These are phyloP conservation scores for Chaetomidium leptoderma DNA, from an alignment of 495 filamentous ascomycete species.

Conservation along the genomic window DNA sequence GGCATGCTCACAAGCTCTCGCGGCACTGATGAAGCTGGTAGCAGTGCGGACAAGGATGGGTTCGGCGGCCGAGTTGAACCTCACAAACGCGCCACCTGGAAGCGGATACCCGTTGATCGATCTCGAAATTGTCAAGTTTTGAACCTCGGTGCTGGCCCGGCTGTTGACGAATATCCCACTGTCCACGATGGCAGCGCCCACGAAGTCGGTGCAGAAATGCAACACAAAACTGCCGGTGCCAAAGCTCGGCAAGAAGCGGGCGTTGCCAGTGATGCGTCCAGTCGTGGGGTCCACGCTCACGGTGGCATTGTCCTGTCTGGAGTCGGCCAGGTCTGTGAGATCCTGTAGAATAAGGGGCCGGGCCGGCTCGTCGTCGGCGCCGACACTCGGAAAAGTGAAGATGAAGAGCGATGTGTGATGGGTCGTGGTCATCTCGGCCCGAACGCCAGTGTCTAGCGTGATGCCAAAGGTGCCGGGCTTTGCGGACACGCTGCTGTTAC, in stretches of 20 bases:
- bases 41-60: conserved; percentile 60
- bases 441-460: conserved; percentile 53
- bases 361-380: conserved; percentile 34
- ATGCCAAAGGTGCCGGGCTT: conserved; percentile 65
- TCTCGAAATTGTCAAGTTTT: conserved; percentile 54
- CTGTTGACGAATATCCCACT: conserved; percentile 62
- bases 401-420: conserved; percentile 63
- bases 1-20: conserved; percentile 62
- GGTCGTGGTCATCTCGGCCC: conserved; percentile 64
- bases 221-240: conserved; percentile 55
- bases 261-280: conserved; percentile 62
- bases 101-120: conserved; percentile 61
- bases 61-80: conserved; percentile 37
- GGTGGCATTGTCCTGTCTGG: conserved; percentile 57
- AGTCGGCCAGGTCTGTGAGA: conserved; percentile 61
- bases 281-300: conserved; percentile 49
- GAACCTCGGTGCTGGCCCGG: conserved; percentile 50
- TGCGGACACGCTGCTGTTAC: conserved; percentile 51
- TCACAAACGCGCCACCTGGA: conserved; percentile 60
- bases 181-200: conserved; percentile 56
- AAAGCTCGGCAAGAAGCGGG: conserved; percentile 65
- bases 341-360: conserved; percentile 63
- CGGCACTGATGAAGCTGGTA: conserved; percentile 63
- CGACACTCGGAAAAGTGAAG: conserved; percentile 57
- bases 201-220: conserved; percentile 70